Conservation (phyloP, 1,284 basidiomycete species). For the Anthracocystis walkeri region DNA sequence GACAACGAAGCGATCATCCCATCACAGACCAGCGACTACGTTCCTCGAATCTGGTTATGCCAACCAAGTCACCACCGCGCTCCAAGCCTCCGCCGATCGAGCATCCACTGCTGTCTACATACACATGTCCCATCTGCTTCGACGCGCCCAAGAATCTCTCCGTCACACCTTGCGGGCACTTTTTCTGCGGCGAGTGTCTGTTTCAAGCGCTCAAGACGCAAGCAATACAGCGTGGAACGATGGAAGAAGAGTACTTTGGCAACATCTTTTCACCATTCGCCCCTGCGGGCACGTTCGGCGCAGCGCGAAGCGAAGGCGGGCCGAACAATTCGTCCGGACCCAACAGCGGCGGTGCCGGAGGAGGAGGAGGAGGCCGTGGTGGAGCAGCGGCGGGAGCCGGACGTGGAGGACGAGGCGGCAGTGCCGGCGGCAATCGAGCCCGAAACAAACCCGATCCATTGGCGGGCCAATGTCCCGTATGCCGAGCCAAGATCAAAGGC, state of each 20-base stretch:
- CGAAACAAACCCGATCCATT: conserved; percentile 45
- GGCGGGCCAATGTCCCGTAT: conserved; percentile 61
- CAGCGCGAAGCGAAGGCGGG: conserved; percentile 6
- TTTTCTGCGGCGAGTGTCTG: conserved; percentile 64
- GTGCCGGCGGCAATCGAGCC: neutral
- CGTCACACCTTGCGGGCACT: conserved; percentile 63
- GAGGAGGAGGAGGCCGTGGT: conserved; percentile 18
- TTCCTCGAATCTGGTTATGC: conserved; percentile 32
- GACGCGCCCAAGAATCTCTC: conserved; percentile 50
- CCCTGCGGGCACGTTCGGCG: conserved; percentile 14
- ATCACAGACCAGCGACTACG: conserved; percentile 46
- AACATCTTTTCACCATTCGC: conserved; percentile 45
- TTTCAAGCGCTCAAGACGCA: conserved; percentile 59
- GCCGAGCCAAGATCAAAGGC: conserved; percentile 56
- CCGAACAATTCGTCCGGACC: neutral
- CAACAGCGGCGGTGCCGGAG: neutral
- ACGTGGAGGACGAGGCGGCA: conserved; percentile 17
- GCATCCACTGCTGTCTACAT: conserved; percentile 53
- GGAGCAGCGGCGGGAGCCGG: conserved; percentile 17
- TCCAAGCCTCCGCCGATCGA: conserved; percentile 50
- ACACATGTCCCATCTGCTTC: conserved; percentile 65
- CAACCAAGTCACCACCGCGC: conserved; percentile 40
- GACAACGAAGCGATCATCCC: conserved; percentile 25
- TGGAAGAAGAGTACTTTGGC: conserved; percentile 40
- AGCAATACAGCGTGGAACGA: conserved; percentile 40